Base-by-base conservation (phyloP, 192 early-diverging fungal genomes). In the Mortierella claussenii region DNA sequence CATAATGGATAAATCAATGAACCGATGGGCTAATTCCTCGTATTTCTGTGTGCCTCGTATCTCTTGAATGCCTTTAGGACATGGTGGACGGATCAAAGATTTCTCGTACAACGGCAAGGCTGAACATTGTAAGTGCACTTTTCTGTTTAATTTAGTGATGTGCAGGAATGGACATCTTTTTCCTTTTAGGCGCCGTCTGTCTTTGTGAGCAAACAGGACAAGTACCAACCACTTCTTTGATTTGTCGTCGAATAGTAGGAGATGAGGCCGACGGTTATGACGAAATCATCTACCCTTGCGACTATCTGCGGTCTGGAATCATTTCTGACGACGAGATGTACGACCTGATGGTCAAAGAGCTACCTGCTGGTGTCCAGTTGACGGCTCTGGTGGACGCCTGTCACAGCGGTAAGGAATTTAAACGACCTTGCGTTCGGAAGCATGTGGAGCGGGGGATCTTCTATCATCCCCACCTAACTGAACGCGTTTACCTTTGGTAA, bases 341-440 rank as follows among this genome's bases (percentile, higher is more conserved):
- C 56, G 69, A 81, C 21, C 43, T 86, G n/a, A 60, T 93, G 68
- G 88, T 89, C 30, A 81, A 74, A 32, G 74, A 81, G 13, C 82
- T 96, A 13, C 93, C 93, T 31, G 75, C 60, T 11, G 91, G 92
- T 0, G 86, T 82, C 21, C 89, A 90, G 23, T 80, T 96, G 28
- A 93, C 90, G 0, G 88, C 86, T 2, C 60, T 96, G 23, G 89
- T 94, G 56, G 91, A 93, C 74, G 92, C 85, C 33, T 88, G 91
- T 54, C 91, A 93, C 78, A 80, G 74, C 64, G 73, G 73, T 76
- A 66, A 40, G 54, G 28, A 17, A 12, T 44, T 31, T 24, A 15
- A n/a, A 18, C 15, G 2, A 15, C 27, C 33, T 26, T 27, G 0
- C 17, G 6, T 13, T 18, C 11, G 32, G 26, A n/a, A n/a, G n/a